Conservation (phyloP, 805 yeast genomes). For the Saccharomycopsis capsularis region DNA sequence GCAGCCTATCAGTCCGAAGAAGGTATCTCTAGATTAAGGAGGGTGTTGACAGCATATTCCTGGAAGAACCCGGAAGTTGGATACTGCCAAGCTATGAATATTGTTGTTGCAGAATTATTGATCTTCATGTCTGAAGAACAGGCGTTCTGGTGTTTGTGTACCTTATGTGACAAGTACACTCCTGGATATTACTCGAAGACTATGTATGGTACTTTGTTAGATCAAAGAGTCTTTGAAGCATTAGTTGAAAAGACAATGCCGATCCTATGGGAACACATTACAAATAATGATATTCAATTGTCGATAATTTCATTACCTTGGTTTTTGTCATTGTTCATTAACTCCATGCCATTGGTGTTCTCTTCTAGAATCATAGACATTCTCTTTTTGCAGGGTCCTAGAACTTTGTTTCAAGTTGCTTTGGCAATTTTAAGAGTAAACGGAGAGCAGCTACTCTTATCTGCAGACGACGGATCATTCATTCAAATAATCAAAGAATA, state of each 20-base stretch:
- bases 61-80: constrained; percentile 98
- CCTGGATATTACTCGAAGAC: constrained; percentile 97
- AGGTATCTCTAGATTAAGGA: constrained; percentile 77
- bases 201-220: constrained; percentile 94
- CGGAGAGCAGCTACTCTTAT: constrained; percentile 71
- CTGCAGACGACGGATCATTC: constrained; percentile 89
- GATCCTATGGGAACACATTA: constrained; percentile 73
- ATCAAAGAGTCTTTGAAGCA: constrained; percentile 88
- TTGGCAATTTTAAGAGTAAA: constrained; percentile 83
- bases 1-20: constrained; percentile 84
- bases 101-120: constrained; percentile 71
- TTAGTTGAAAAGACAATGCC: constrained; percentile 90
- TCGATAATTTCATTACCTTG: constrained; percentile 93
- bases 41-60: constrained; percentile 88
- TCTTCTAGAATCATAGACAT: constrained; percentile 90
- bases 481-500: constrained; percentile 78
- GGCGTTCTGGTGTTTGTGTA: constrained; percentile 87
- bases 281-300: constrained; percentile 74
- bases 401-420: constrained; percentile 85
- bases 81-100: constrained; percentile 98
- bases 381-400: constrained; percentile 83
- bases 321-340: constrained; percentile 86
- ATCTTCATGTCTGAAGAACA: constrained; percentile 93
- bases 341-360: constrained; percentile 89
- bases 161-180: constrained; percentile 73